Percentiles rank a stretch among this genome's conserved stretches.
Evolutionary conservation across 805 yeast genomes (phyloP).

Genomic region (Cyberlindnera nakhonratchasimensis): DNA sequence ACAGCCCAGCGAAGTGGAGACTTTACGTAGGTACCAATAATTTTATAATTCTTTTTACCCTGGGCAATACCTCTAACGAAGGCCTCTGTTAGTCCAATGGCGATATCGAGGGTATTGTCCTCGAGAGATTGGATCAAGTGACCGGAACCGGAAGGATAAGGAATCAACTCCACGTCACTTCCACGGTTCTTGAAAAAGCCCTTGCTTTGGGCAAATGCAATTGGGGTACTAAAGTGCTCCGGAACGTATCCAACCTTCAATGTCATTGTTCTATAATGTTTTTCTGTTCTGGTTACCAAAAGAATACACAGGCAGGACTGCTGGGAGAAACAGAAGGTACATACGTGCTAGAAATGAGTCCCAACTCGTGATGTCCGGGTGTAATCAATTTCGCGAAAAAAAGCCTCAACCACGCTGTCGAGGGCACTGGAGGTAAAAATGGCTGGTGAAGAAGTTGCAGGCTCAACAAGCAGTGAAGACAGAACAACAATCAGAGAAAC

Average conservation of each 20-base stretch:
- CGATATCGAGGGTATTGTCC: slow-evolving; percentile 64
- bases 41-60: slow-evolving; percentile 44
- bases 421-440: not conserved
- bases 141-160: slow-evolving; percentile 86
- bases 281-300: not conserved
- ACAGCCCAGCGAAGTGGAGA: slow-evolving; percentile 91
- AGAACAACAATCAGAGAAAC: too few relatives aligned
- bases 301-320: not conserved
- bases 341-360: too few relatives aligned
- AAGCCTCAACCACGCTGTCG: not conserved
- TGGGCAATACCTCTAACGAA: slow-evolving; percentile 80
- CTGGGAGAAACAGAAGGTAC: too few relatives aligned
- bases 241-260: slow-evolving; percentile 79
- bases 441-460: slow-evolving; percentile 7
- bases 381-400: not conserved
- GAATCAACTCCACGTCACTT: slow-evolving; percentile 55
- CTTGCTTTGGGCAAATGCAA: slow-evolving; percentile 63
- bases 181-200: slow-evolving; percentile 50
- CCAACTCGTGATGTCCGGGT: slow-evolving; percentile 12
- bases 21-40: slow-evolving; percentile 79
- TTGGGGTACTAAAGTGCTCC: slow-evolving; percentile 88
- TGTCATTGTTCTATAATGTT: slow-evolving; percentile 15
- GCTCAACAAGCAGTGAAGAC: too few relatives aligned
- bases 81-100: slow-evolving; percentile 89
- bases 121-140: slow-evolving; percentile 73